Evolutionary conservation across 2,329 filamentous ascomycete genomes (phyloP).

Genomic region (Talaromyces funiculosus): DNA sequence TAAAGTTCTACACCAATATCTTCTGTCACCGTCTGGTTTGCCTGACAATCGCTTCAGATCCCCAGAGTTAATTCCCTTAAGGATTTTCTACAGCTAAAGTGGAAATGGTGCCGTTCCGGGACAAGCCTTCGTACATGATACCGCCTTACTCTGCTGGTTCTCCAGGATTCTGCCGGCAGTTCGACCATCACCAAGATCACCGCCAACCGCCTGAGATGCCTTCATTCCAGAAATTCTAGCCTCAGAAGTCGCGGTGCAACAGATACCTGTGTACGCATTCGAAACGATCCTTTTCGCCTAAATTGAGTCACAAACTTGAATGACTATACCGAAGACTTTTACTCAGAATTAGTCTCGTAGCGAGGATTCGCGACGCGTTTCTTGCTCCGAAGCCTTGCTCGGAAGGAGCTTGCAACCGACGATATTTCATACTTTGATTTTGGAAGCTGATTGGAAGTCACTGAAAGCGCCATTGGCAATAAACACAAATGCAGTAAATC

Average conservation of each 20-base stretch:
- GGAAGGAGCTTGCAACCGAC: background rate
- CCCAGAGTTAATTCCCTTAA: background rate
- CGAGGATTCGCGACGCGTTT: background rate
- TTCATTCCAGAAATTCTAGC: background rate
- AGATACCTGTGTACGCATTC: background rate
- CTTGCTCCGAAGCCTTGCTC: background rate
- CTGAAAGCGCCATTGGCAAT: background rate
- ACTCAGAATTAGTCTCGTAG: background rate
- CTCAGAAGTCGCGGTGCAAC: background rate
- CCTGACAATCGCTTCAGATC: background rate
- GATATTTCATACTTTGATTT: background rate
- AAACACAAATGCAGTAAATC: background rate
- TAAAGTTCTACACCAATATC: background rate
- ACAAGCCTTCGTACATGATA: background rate
- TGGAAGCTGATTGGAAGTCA: background rate
- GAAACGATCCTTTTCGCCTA: background rate
- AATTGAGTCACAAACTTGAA: background rate
- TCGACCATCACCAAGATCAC: background rate
- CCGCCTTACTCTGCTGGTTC: background rate
- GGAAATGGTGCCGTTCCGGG: background rate
- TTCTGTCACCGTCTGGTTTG: background rate
- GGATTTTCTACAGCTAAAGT: background rate
- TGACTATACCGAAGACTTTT: background rate
- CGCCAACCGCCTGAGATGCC: background rate
- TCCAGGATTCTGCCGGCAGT: constrained; percentile 14